Evolutionary conservation across 352 stramenopile species (phyloP).

Genomic region (Globisporangium mamillatum): DNA sequence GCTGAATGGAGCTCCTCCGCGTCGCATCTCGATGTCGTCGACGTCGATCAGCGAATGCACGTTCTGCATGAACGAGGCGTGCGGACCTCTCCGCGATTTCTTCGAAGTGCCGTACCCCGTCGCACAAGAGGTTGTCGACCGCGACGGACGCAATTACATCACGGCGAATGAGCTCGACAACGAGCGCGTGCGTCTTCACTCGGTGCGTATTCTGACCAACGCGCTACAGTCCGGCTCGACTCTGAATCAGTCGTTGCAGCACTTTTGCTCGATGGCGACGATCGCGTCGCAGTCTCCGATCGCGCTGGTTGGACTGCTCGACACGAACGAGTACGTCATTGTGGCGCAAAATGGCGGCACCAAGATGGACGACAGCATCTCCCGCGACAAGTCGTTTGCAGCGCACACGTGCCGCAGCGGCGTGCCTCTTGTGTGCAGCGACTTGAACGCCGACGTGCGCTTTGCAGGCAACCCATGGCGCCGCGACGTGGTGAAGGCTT

Average conservation of each 20-base stretch:
- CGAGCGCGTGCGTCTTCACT: conserved; percentile 60
- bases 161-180: conserved; percentile 66
- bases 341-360: conserved; percentile 40
- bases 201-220: conserved; percentile 46
- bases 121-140: conserved; percentile 50
- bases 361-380: conserved; percentile 17
- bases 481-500: conserved; percentile 37
- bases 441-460: conserved; percentile 59
- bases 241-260: conserved; percentile 48
- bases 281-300: conserved; percentile 70
- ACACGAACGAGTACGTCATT: conserved; percentile 51
- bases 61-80: conserved; percentile 70
- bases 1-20: conserved; percentile 25
- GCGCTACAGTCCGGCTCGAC: conserved; percentile 38
- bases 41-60: conserved; percentile 34
- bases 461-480: conserved; percentile 66
- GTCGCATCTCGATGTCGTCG: conserved; percentile 16
- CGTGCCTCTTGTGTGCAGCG: conserved; percentile 58
- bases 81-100: conserved; percentile 56
- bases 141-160: conserved; percentile 44
- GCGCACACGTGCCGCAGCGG: conserved; percentile 68
- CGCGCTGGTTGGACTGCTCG: conserved; percentile 65
- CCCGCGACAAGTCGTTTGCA: conserved; percentile 48
- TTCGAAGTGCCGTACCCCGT: conserved; percentile 74
- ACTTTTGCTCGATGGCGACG: conserved; percentile 79